A percentile compares a stretch with the other conserved stretches of the same genome.
phyloP scores from a whole-genome alignment of 1,284 basidiomycete genomes.

The Irpex lacteus region DNA sequence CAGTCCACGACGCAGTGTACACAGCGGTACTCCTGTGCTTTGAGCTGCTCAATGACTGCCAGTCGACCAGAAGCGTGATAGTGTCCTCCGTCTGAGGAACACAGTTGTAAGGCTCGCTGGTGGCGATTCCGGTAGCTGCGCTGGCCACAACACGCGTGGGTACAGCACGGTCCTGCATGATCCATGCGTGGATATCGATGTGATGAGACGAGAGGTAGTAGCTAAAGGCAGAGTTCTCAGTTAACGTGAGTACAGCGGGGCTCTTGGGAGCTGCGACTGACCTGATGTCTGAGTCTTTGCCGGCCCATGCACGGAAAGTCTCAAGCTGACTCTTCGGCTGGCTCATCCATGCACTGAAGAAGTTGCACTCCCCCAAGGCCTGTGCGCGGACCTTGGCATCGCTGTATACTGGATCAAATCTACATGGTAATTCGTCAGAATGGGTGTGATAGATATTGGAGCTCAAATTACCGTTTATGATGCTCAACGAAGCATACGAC shows the following conservation, averaged over 20 bases:
- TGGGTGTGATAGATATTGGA: not conserved
- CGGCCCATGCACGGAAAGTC: constrained; percentile 93
- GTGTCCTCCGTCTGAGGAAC: constrained; percentile 88
- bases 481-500: constrained; percentile 93
- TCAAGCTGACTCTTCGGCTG: constrained; percentile 94
- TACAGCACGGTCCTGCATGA: constrained; percentile 75
- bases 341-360: constrained; percentile 91
- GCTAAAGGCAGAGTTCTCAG: constrained; percentile 33
- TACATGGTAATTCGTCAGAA: constrained; percentile 23
- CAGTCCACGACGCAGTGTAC: constrained; percentile 91
- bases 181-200: constrained; percentile 91
- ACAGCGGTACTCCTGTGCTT: constrained; percentile 78
- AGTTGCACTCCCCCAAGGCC: constrained; percentile 88
- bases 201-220: constrained; percentile 96
- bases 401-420: constrained; percentile 91
- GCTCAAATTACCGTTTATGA: constrained; percentile 61
- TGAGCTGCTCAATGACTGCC: constrained; percentile 73
- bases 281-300: constrained; percentile 90
- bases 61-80: constrained; percentile 92
- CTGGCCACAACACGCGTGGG: constrained; percentile 87
- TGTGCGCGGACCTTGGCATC: constrained; percentile 80
- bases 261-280: constrained; percentile 17
- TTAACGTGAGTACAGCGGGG: not conserved
- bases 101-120: constrained; percentile 81
- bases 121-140: constrained; percentile 87